Percentiles rank a stretch among this genome's conserved stretches.
Conservation (phyloP, 371 early-diverging fungal genomes). For the Parasitella parasitica region DNA sequence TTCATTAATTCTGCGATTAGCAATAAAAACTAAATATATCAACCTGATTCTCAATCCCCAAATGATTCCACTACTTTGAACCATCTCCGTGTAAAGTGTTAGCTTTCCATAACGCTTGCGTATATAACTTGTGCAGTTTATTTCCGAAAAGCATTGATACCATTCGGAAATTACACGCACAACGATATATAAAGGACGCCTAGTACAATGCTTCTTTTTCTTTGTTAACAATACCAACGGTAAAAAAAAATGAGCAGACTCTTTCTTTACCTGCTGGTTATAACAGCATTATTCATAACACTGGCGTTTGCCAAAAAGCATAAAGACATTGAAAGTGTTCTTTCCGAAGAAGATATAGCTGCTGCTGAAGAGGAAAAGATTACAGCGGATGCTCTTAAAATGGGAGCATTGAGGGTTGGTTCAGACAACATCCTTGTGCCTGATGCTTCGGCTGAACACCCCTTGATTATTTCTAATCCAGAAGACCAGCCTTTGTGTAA, state of each 20-base stretch:
- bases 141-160: too few relatives aligned
- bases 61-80: too few relatives aligned
- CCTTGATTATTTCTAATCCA: constrained; percentile 30
- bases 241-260: background rate
- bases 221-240: background rate
- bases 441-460: constrained; percentile 43
- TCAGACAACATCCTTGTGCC: constrained; percentile 26
- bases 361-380: background rate
- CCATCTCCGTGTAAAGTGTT: too few relatives aligned
- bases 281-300: background rate
- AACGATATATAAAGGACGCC: too few relatives aligned
- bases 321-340: background rate
- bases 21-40: too few relatives aligned
- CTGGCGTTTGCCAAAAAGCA: background rate
- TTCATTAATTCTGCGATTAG: too few relatives aligned
- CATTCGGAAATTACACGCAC: too few relatives aligned
- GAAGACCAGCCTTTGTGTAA: constrained; percentile 44
- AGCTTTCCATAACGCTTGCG: too few relatives aligned
- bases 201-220: background rate
- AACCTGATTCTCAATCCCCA: too few relatives aligned
- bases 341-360: background rate
- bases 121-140: too few relatives aligned
- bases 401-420: constrained; percentile 36
- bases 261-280: background rate
- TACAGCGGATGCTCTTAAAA: background rate